These are phyloP conservation scores for Ceratorhiza oryzae-sativae DNA, from an alignment of 1,284 basidiomycete species.

Conservation along the genomic window DNA sequence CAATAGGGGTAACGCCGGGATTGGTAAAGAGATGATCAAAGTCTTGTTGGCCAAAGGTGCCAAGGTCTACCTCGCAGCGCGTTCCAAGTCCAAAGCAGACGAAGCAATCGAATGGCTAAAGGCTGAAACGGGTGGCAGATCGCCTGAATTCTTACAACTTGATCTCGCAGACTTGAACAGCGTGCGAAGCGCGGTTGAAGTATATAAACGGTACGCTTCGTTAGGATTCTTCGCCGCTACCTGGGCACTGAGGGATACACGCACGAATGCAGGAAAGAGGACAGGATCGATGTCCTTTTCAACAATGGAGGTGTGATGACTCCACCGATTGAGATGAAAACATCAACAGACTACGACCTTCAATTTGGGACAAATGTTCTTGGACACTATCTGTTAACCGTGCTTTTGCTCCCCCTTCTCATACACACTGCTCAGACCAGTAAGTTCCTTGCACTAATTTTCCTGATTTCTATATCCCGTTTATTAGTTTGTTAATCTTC, in stretches of 20 bases:
- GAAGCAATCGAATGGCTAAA: conserved; percentile 41
- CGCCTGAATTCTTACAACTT: conserved; percentile 61
- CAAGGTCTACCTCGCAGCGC: conserved; percentile 68
- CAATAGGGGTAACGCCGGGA: conserved; percentile 40
- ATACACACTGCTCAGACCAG: conserved; percentile 30
- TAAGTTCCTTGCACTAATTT: not conserved
- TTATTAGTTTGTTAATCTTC: not conserved
- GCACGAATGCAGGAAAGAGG: conserved; percentile 54
- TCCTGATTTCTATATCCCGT: not conserved
- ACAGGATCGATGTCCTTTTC: conserved; percentile 58
- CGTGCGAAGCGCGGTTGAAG: conserved; percentile 60
- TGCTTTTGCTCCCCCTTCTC: conserved; percentile 60
- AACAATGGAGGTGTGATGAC: conserved; percentile 68
- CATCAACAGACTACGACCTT: conserved; percentile 62
- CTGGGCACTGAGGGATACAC: no score
- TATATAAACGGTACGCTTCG: conserved; percentile 57
- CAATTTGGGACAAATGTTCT: conserved; percentile 69
- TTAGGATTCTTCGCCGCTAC: no score
- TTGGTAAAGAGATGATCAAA: conserved; percentile 43
- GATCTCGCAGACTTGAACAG: conserved; percentile 65
- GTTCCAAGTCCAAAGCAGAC: conserved; percentile 58
- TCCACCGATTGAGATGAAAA: conserved; percentile 55
- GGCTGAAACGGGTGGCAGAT: conserved; percentile 53
- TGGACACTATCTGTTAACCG: conserved; percentile 61
- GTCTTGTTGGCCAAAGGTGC: conserved; percentile 61